Evolutionary conservation across 345 rosid genomes (phyloP).

Genomic region (Conringia planisiliqua): DNA sequence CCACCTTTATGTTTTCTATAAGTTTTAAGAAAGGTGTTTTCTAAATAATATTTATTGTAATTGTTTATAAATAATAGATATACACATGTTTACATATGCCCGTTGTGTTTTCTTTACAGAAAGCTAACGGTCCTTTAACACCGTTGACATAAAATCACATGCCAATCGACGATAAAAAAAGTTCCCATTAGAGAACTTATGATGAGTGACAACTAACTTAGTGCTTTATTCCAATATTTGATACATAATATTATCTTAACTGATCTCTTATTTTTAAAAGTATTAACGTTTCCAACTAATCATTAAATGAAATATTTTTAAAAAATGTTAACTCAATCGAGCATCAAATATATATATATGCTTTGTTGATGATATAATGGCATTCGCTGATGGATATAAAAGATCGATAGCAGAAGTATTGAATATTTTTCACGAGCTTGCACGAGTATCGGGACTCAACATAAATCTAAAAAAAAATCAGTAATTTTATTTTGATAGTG

Average conservation of each 20-base stretch:
- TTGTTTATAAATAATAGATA: background rate
- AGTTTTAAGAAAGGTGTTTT: slow-evolving; percentile 24
- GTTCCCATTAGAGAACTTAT: slow-evolving; percentile 24
- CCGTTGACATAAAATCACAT: slow-evolving; percentile 38
- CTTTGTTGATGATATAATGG: too few relatives aligned
- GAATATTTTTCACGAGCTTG: too few relatives aligned
- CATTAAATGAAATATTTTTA: background rate
- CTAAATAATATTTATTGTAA: background rate
- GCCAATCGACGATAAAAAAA: slow-evolving; percentile 14
- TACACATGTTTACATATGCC: slow-evolving; percentile 1
- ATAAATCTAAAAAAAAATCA: too few relatives aligned
- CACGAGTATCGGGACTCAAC: too few relatives aligned
- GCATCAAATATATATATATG: background rate
- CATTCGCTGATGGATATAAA: too few relatives aligned
- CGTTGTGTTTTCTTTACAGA: slow-evolving; percentile 26
- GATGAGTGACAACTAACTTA: slow-evolving; percentile 34
- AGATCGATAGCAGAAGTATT: too few relatives aligned
- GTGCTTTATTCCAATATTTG: slow-evolving; percentile 16
- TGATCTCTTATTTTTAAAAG: background rate
- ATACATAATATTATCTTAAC: slow-evolving; percentile 1
- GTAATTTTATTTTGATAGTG: too few relatives aligned
- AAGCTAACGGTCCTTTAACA: slow-evolving; percentile 34
- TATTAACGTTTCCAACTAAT: background rate
- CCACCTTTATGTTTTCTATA: slow-evolving; percentile 18
- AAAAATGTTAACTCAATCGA: background rate